phyloP scores from a whole-genome alignment of 108 stramenopile genomes.

The Phaeodactylum tricornutum region DNA sequence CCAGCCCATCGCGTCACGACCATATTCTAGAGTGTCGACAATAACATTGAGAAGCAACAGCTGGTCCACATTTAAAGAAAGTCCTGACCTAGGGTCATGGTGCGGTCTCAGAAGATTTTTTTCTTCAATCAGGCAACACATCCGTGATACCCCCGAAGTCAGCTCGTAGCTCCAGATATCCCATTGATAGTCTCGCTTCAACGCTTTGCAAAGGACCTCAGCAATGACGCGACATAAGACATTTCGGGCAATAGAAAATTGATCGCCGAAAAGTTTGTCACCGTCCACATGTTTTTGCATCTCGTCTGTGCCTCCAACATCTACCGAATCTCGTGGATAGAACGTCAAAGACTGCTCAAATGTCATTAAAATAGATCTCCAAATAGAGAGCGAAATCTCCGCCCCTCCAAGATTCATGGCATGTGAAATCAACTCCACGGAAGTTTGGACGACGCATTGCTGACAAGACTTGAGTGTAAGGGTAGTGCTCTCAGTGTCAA shows the following conservation, averaged over 20 bases:
- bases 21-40: constrained; percentile 53
- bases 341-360: constrained; percentile 17
- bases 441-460: constrained; percentile 41
- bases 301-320: background rate
- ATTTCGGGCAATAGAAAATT: constrained; percentile 13
- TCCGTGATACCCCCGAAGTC: constrained; percentile 53
- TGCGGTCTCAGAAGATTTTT: constrained; percentile 43
- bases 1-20: constrained; percentile 79
- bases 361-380: constrained; percentile 43
- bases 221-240: constrained; percentile 61
- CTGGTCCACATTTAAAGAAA: constrained; percentile 43
- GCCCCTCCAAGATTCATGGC: constrained; percentile 76
- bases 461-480: constrained; percentile 36
- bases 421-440: constrained; percentile 49
- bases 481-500: constrained; percentile 4
- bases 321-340: too few relatives aligned
- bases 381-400: constrained; percentile 61
- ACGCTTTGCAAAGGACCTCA: constrained; percentile 49
- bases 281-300: background rate
- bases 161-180: constrained; percentile 56
- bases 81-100: constrained; percentile 2
- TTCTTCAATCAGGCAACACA: constrained; percentile 73
- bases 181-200: constrained; percentile 49
- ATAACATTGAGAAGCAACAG: constrained; percentile 49
- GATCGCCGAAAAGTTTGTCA: background rate